phyloP scores from a whole-genome alignment of 2,329 filamentous ascomycete genomes.

The Trichoderma oligosporum region DNA sequence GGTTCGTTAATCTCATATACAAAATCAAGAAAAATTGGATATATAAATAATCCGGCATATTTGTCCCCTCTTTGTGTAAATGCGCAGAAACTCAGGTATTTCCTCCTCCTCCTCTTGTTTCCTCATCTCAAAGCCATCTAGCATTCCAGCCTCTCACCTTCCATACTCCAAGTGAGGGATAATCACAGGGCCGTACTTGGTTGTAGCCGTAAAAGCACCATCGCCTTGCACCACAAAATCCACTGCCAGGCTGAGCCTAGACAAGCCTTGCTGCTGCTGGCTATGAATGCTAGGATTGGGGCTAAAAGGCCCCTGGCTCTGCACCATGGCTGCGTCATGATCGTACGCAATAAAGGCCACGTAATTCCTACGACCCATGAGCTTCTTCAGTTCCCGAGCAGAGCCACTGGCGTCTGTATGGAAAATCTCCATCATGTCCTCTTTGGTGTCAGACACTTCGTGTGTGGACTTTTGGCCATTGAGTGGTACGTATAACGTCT shows the following conservation, averaged over 20 bases:
- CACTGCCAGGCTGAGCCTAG: constrained; percentile 79
- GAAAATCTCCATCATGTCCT: constrained; percentile 99
- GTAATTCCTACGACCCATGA: constrained; percentile 93
- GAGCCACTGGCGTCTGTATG: constrained; percentile 86
- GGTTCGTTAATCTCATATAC: neutral
- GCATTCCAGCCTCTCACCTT: constrained; percentile 22
- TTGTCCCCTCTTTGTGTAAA: neutral
- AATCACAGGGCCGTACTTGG: constrained; percentile 96
- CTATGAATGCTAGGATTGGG: constrained; percentile 36
- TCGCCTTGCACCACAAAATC: constrained; percentile 98
- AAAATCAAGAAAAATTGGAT: neutral
- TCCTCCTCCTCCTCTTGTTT: neutral
- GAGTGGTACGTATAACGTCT: constrained; percentile 81
- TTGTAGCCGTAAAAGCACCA: constrained; percentile 71
- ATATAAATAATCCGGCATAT: neutral
- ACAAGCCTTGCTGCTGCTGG: constrained; percentile 46
- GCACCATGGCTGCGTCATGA: constrained; percentile 62
- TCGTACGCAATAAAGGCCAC: constrained; percentile 92
- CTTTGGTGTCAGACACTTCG: constrained; percentile 84
- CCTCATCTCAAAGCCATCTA: neutral
- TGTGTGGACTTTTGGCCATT: constrained; percentile 78
- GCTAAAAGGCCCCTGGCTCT: constrained; percentile 37
- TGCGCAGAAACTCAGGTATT: neutral
- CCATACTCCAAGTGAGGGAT: constrained; percentile 81
- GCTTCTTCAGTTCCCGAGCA: constrained; percentile 76